Evolutionary conservation across 176 grass and related monocot species (phyloP).

Genomic region (Zea luxurians): DNA sequence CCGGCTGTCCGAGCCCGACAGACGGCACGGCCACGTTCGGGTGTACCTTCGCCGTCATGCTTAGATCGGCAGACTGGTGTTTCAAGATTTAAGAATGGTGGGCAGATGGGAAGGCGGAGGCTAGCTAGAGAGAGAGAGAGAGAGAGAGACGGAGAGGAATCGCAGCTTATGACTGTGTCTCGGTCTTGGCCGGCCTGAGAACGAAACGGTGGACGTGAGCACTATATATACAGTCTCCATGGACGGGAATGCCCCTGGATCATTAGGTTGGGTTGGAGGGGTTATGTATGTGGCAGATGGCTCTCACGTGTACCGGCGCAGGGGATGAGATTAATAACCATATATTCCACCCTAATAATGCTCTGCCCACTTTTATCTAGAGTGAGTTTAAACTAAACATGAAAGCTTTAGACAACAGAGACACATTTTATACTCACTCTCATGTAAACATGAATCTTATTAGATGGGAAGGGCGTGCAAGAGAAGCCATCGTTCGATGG

Average conservation of each 20-base stretch:
- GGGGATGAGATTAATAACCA: slow-evolving; percentile 35
- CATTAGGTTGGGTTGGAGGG: slow-evolving; percentile 43
- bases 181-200: slow-evolving; percentile 25
- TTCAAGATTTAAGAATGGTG: not conserved
- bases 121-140: not conserved
- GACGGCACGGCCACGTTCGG: slow-evolving; percentile 46
- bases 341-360: slow-evolving; percentile 30
- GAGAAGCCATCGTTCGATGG: not conserved
- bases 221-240: slow-evolving; percentile 37
- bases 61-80: not conserved
- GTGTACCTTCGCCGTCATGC: slow-evolving; percentile 53
- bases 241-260: slow-evolving; percentile 47
- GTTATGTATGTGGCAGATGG: slow-evolving; percentile 41
- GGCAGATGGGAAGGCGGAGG: not conserved
- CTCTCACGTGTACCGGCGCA: slow-evolving; percentile 32
- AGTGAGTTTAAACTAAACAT: not conserved
- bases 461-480: too few relatives aligned
- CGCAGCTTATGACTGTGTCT: slow-evolving; percentile 33
- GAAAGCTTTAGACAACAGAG: not conserved
- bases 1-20: not conserved
- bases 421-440: not conserved
- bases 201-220: slow-evolving; percentile 11
- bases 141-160: not conserved
- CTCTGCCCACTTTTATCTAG: slow-evolving; percentile 18
- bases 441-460: not conserved